phyloP scores from a whole-genome alignment of 1,284 basidiomycete genomes.

The Meira nashicola region DNA sequence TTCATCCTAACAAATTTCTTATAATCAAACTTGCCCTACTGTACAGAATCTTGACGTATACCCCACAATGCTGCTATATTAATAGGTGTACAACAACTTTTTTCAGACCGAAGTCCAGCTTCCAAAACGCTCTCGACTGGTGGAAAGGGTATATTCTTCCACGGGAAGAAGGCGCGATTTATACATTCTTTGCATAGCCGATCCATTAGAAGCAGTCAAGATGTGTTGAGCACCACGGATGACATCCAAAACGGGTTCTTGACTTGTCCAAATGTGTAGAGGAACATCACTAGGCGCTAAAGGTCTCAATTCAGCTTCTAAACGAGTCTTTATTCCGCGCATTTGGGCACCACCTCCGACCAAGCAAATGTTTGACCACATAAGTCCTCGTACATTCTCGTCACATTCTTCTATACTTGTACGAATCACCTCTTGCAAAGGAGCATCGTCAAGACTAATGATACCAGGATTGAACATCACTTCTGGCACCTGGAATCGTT shows the following conservation, averaged over 20 bases:
- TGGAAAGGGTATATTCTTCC: neutral
- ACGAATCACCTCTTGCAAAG: slow-evolving; percentile 70
- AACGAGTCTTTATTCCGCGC: slow-evolving; percentile 66
- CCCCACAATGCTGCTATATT: too few relatives aligned
- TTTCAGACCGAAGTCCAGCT: neutral
- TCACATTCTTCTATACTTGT: slow-evolving; percentile 62
- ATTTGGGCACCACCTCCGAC: slow-evolving; percentile 77
- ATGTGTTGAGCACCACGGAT: neutral
- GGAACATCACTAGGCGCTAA: neutral
- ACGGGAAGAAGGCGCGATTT: neutral
- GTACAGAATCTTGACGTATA: too few relatives aligned
- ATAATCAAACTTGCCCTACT: too few relatives aligned
- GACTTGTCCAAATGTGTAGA: neutral
- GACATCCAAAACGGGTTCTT: neutral
- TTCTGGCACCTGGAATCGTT: slow-evolving; percentile 83
- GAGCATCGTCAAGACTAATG: slow-evolving; percentile 76
- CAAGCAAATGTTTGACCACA: slow-evolving; percentile 86
- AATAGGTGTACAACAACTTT: too few relatives aligned
- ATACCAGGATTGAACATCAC: slow-evolving; percentile 80
- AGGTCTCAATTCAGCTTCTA: slow-evolving; percentile 57
- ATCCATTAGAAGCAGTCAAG: neutral
- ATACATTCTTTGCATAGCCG: neutral
- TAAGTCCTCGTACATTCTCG: slow-evolving; percentile 73
- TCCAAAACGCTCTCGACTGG: neutral
- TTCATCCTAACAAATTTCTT: too few relatives aligned